phyloP scores from a whole-genome alignment of 345 rosid species.

The Heritiera fomes region DNA sequence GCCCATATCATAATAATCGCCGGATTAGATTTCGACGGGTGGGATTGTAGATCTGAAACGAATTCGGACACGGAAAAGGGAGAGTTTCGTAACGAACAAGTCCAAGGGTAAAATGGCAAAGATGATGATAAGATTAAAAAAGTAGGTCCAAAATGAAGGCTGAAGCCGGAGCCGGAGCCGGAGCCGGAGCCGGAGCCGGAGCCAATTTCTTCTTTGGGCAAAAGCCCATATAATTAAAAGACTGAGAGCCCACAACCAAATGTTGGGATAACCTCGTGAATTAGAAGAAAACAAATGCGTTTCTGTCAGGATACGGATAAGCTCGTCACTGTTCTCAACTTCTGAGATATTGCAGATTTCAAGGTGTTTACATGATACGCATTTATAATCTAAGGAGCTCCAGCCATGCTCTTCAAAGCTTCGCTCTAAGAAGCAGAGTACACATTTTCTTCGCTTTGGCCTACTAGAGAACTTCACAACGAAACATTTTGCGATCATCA shows the following conservation, averaged over 20 bases:
- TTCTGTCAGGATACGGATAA: not conserved
- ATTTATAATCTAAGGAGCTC: not conserved
- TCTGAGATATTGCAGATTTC: not conserved
- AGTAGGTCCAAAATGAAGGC: no score
- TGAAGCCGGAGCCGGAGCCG: no score
- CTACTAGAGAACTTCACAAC: no score
- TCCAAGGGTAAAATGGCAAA: constrained; percentile 18
- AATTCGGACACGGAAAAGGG: not conserved
- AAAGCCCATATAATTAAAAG: no score
- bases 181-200: no score
- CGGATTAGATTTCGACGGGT: constrained; percentile 19
- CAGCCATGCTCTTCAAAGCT: not conserved
- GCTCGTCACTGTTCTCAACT: not conserved
- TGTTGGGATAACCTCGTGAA: no score
- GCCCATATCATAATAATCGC: not conserved
- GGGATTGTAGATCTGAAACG: constrained; percentile 19
- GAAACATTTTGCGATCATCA: not conserved
- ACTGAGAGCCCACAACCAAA: no score
- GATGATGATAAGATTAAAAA: not conserved
- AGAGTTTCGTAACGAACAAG: constrained; percentile 21
- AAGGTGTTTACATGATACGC: not conserved
- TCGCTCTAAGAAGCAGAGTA: not conserved
- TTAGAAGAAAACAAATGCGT: no score
- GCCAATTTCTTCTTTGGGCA: no score
- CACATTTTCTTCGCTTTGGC: not conserved